phyloP scores from a whole-genome alignment of 2,329 filamentous ascomycete genomes.

The Akanthomyces uredinophilus region DNA sequence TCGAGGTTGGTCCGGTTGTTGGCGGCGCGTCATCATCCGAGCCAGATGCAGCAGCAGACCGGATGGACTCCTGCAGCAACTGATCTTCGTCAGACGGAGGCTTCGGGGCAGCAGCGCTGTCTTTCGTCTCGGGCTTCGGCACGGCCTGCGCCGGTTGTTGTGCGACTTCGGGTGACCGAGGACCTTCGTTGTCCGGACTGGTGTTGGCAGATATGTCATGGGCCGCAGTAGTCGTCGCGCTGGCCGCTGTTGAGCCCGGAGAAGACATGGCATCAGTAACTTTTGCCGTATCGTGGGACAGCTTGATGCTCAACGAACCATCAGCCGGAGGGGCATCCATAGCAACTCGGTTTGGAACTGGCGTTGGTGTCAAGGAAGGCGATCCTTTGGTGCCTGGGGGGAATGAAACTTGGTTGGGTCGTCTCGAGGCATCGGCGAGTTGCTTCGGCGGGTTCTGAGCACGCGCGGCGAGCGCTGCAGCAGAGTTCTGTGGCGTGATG shows the following conservation, averaged over 20 bases:
- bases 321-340: neutral
- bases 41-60: slow-evolving; percentile 23
- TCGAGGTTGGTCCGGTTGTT: neutral
- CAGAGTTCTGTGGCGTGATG: neutral
- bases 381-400: slow-evolving; percentile 29
- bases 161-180: slow-evolving; percentile 43
- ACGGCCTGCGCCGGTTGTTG: slow-evolving; percentile 33
- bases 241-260: slow-evolving; percentile 64
- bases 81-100: slow-evolving; percentile 37
- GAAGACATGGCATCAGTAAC: slow-evolving; percentile 46
- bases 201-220: slow-evolving; percentile 67
- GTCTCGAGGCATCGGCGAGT: slow-evolving; percentile 8
- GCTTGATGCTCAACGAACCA: slow-evolving; percentile 26
- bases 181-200: slow-evolving; percentile 64
- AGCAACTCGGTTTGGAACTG: slow-evolving; percentile 2
- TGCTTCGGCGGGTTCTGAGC: neutral
- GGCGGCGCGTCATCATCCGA: slow-evolving; percentile 11
- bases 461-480: neutral
- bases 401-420: slow-evolving; percentile 28
- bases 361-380: slow-evolving; percentile 15
- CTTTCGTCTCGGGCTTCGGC: slow-evolving; percentile 29
- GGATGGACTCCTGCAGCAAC: slow-evolving; percentile 39
- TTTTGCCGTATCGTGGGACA: slow-evolving; percentile 32
- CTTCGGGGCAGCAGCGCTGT: slow-evolving; percentile 29
- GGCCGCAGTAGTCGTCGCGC: slow-evolving; percentile 65